Evolutionary conservation across 176 grass and related monocot species (phyloP).

Genomic region (Pontederia paniculata): DNA sequence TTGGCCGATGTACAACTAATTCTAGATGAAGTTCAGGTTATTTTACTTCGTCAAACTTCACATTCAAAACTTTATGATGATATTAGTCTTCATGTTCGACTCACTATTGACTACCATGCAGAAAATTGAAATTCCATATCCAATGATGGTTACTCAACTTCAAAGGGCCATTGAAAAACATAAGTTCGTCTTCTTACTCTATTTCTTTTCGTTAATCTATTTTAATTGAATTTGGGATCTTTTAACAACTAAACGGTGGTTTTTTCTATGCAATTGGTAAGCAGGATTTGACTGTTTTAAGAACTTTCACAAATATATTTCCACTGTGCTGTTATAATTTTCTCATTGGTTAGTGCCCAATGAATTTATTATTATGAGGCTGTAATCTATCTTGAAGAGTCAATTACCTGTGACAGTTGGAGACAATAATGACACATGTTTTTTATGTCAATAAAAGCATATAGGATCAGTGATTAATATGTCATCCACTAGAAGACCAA

Average conservation of each 20-base stretch:
- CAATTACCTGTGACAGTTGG: too few relatives aligned
- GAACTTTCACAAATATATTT: too few relatives aligned
- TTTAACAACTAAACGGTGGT: background rate
- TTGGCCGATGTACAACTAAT: constrained; percentile 48
- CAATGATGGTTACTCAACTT: constrained; percentile 49
- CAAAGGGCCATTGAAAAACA: constrained; percentile 63
- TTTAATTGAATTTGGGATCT: background rate
- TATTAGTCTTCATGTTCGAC: background rate
- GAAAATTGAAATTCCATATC: constrained; percentile 64
- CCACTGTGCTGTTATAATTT: too few relatives aligned
- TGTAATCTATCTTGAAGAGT: too few relatives aligned
- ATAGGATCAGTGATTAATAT: too few relatives aligned
- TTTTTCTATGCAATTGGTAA: too few relatives aligned
- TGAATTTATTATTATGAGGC: too few relatives aligned
- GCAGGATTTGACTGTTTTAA: too few relatives aligned
- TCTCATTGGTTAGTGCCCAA: too few relatives aligned
- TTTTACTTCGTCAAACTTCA: constrained; percentile 14
- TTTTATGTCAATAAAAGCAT: too few relatives aligned
- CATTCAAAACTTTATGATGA: background rate
- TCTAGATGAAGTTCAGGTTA: constrained; percentile 57
- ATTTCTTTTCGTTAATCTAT: background rate
- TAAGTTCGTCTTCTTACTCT: constrained; percentile 31
- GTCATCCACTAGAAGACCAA: too few relatives aligned
- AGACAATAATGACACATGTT: too few relatives aligned
- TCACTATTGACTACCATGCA: constrained; percentile 19